Conservation (phyloP, 352 stramenopile species). For the Aphanomyces invadans region DNA sequence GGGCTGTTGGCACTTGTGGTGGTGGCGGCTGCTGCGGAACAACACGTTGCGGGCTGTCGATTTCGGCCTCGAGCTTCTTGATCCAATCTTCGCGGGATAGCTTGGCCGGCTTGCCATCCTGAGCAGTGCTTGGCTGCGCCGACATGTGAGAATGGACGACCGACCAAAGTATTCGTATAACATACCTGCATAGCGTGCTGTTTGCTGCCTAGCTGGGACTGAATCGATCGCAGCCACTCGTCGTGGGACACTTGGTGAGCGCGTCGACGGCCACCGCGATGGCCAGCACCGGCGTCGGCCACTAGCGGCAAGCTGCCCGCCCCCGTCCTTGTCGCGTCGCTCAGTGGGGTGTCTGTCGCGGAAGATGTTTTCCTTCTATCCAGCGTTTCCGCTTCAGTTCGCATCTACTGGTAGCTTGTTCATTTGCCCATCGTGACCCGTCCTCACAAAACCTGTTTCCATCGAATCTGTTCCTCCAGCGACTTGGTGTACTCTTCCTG, state of each 20-base stretch:
- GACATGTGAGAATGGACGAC: not conserved
- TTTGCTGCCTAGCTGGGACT: not conserved
- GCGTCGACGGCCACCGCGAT: conserved; percentile 2
- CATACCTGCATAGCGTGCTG: not conserved
- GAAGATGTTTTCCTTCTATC: not conserved
- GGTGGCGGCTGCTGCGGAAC: not conserved
- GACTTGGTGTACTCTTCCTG: conserved; percentile 19
- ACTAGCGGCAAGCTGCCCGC: too few relatives aligned
- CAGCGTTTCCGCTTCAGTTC: not conserved
- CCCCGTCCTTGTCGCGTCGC: not conserved
- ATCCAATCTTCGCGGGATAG: conserved; percentile 11
- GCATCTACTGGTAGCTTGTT: too few relatives aligned
- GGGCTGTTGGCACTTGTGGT: too few relatives aligned
- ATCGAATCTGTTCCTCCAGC: conserved; percentile 21
- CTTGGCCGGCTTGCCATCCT: not conserved
- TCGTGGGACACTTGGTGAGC: conserved; percentile 7
- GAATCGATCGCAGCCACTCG: conserved; percentile 15
- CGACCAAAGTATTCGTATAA: too few relatives aligned
- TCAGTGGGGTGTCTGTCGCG: too few relatives aligned
- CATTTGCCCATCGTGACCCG: not conserved
- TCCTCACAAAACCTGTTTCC: conserved; percentile 10
- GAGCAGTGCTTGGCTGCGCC: not conserved
- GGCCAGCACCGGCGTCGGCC: not conserved
- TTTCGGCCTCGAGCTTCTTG: not conserved
- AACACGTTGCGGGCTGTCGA: not conserved